phyloP scores from a whole-genome alignment of 192 early-diverging fungal genomes.

The Linnemannia elongata region DNA sequence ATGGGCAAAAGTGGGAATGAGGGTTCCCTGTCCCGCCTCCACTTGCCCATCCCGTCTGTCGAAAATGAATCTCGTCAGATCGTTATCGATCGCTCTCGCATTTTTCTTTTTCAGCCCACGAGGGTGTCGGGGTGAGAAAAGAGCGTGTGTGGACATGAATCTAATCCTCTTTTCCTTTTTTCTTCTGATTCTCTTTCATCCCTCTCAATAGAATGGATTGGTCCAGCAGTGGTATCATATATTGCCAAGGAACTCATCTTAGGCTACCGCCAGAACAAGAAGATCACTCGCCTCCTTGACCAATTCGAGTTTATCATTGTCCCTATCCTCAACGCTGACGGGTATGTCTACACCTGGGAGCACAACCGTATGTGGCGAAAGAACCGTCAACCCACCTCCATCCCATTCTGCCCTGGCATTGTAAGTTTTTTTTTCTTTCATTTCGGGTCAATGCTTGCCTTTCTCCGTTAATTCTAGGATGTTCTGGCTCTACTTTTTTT shows the following conservation, averaged over 20 bases:
- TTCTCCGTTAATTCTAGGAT: neutral
- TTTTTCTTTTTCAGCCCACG: neutral
- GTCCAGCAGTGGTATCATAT: constrained; percentile 55
- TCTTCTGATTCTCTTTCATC: neutral
- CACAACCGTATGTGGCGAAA: constrained; percentile 63
- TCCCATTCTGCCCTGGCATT: constrained; percentile 50
- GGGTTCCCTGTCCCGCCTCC: neutral
- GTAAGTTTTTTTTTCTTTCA: constrained; percentile 22
- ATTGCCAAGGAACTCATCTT: constrained; percentile 56
- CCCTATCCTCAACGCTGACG: constrained; percentile 63
- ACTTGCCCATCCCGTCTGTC: neutral
- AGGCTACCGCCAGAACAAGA: constrained; percentile 42
- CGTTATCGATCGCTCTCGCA: constrained; percentile 11
- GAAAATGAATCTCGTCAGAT: neutral
- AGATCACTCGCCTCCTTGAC: constrained; percentile 51
- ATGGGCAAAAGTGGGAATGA: neutral
- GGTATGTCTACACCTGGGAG: constrained; percentile 60
- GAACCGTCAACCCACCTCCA: constrained; percentile 58
- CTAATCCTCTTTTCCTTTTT: neutral
- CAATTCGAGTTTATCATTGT: constrained; percentile 60
- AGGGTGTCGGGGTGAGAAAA: neutral
- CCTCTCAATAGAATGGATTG: constrained; percentile 44
- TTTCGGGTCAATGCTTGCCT: neutral
- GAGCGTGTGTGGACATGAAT: constrained; percentile 3
- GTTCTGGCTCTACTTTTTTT: neutral